Percentiles rank a stretch among this genome's conserved stretches.
phyloP scores from a whole-genome alignment of 768 basidiomycete species.

The Suillus alpinus region DNA sequence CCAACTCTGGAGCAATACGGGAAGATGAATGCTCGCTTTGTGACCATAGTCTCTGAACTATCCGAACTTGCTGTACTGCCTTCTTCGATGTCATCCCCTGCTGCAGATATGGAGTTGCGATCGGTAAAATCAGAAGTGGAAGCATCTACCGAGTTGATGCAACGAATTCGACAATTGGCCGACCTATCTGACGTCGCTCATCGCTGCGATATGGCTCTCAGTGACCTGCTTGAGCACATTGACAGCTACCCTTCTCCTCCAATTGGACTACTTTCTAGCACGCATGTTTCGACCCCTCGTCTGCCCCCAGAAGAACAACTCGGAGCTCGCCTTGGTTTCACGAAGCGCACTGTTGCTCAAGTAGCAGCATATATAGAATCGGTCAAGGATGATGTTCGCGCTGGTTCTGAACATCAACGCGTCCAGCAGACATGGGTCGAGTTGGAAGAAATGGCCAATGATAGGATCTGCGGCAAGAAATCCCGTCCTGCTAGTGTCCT shows the following conservation, averaged over 20 bases:
- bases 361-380: constrained; percentile 40
- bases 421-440: constrained; percentile 79
- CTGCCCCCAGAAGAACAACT: constrained; percentile 68
- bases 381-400: constrained; percentile 60
- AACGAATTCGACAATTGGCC: constrained; percentile 52
- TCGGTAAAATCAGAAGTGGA: constrained; percentile 62
- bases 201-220: constrained; percentile 71
- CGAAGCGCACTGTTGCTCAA: constrained; percentile 46
- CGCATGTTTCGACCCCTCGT: constrained; percentile 39
- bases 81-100: constrained; percentile 33
- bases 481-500: constrained; percentile 65
- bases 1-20: constrained; percentile 49
- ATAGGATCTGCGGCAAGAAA: constrained; percentile 56
- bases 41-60: constrained; percentile 43
- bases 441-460: constrained; percentile 76
- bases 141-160: constrained; percentile 45
- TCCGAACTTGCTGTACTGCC: constrained; percentile 50
- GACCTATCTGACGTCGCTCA: constrained; percentile 48
- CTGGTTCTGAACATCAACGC: constrained; percentile 57
- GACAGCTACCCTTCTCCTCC: constrained; percentile 77
- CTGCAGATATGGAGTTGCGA: constrained; percentile 55
- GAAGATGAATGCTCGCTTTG: constrained; percentile 47
- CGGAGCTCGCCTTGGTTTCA: constrained; percentile 60
- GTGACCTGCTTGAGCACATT: constrained; percentile 81
- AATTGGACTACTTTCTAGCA: constrained; percentile 47